Conservation (phyloP, 2,329 filamentous ascomycete genomes). For the Cladobotryum protrusum region DNA sequence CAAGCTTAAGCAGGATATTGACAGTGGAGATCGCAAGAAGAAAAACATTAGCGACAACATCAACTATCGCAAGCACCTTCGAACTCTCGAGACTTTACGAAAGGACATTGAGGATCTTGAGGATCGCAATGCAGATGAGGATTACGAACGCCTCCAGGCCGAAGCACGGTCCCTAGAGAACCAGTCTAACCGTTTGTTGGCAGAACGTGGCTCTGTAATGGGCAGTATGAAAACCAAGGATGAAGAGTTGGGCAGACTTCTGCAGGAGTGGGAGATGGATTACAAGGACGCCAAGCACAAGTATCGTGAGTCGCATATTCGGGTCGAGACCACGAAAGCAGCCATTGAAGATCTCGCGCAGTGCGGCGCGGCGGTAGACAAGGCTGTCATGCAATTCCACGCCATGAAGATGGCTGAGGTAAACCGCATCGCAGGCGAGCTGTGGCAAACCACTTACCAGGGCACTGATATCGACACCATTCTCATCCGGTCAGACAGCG, state of each 20-base stretch:
- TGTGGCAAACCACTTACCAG: conserved; percentile 97
- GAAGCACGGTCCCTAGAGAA: conserved; percentile 65
- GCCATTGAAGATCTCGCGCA: conserved; percentile 84
- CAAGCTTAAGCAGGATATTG: conserved; percentile 68
- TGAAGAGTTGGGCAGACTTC: conserved; percentile 64
- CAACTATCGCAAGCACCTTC: conserved; percentile 69
- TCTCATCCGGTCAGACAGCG: conserved; percentile 86
- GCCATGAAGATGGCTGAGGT: conserved; percentile 97
- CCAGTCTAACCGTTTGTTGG: conserved; percentile 61
- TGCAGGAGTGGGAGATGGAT: conserved; percentile 75
- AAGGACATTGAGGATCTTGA: conserved; percentile 69
- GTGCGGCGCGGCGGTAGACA: conserved; percentile 79
- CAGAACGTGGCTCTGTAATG: conserved; percentile 67
- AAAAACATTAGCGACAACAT: conserved; percentile 86
- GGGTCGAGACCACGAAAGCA: conserved; percentile 84
- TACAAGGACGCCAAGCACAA: conserved; percentile 76
- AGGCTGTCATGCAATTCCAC: conserved; percentile 97
- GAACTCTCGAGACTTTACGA: conserved; percentile 60
- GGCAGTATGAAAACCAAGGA: conserved; percentile 81
- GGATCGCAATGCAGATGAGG: conserved; percentile 71
- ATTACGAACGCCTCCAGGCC: conserved; percentile 66
- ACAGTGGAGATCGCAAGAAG: conserved; percentile 75
- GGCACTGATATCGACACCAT: conserved; percentile 97
- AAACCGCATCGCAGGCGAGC: conserved; percentile 86
- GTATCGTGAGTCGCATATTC: conserved; percentile 84